Evolutionary conservation across 768 basidiomycete species (phyloP).

Genomic region (Collybiopsis luxurians): DNA sequence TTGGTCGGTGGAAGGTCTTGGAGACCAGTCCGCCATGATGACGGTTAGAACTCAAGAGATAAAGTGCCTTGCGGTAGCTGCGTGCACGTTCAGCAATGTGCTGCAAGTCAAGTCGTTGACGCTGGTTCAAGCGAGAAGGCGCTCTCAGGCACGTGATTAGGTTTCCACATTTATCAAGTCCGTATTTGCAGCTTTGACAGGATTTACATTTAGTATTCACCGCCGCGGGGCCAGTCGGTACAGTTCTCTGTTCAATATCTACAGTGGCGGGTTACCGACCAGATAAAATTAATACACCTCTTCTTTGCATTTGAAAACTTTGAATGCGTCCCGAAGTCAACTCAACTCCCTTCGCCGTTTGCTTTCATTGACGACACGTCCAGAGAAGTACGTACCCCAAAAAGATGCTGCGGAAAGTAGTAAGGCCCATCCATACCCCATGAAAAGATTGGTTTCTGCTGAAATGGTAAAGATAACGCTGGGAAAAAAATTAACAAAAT

Average conservation of each 20-base stretch:
- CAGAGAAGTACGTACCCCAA: not conserved
- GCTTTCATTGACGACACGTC: not conserved
- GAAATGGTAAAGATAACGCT: conserved; percentile 63
- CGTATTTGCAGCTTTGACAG: no score
- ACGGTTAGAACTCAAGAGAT: conserved; percentile 3
- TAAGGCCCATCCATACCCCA: conserved; percentile 58
- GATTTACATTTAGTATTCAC: no score
- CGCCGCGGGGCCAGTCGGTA: no score
- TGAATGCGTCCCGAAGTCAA: not conserved
- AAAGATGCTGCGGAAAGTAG: conserved; percentile 35
- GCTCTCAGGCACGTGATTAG: not conserved
- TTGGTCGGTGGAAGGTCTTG: conserved; percentile 55
- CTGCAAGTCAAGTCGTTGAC: not conserved
- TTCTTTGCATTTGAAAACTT: no score
- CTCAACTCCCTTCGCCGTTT: not conserved
- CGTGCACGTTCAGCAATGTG: not conserved
- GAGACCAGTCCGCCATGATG: conserved; percentile 55
- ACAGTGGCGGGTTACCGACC: no score
- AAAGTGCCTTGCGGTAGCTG: not conserved
- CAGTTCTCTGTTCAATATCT: no score
- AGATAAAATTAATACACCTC: no score
- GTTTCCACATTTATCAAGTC: no score
- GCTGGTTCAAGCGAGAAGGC: not conserved
- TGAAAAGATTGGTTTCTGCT: conserved; percentile 42
- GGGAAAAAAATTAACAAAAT: not conserved